Evolutionary conservation across 495 filamentous ascomycete genomes (phyloP).

Genomic region (Daldinia childiae): DNA sequence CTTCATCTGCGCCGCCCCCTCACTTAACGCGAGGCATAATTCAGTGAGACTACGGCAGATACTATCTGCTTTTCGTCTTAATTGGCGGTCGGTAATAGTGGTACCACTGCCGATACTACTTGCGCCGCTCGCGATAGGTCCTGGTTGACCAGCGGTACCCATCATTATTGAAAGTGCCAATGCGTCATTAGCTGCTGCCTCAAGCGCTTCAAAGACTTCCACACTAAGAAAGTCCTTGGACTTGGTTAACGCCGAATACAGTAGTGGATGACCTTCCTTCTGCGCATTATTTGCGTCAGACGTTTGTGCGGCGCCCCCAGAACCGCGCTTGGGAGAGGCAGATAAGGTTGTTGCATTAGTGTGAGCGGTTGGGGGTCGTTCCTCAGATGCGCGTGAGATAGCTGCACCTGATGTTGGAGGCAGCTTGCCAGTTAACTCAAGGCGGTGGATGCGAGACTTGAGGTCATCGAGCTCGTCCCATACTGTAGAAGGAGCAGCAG

Average conservation of each 20-base stretch:
- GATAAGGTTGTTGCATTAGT: slow-evolving; percentile 95
- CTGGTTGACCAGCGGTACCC: slow-evolving; percentile 67
- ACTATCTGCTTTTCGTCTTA: slow-evolving; percentile 89
- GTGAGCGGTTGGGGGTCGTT: slow-evolving; percentile 87
- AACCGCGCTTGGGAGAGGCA: slow-evolving; percentile 77
- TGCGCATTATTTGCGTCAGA: slow-evolving; percentile 46
- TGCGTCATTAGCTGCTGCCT: slow-evolving; percentile 84
- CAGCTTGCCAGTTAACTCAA: slow-evolving; percentile 90
- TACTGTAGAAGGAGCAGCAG: slow-evolving; percentile 87
- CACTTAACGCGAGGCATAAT: slow-evolving; percentile 84
- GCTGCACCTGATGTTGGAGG: slow-evolving; percentile 82
- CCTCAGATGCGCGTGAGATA: slow-evolving; percentile 76
- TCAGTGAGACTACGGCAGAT: slow-evolving; percentile 94
- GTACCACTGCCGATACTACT: slow-evolving; percentile 70
- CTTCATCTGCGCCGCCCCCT: slow-evolving; percentile 55
- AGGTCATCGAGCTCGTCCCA: slow-evolving; percentile 98
- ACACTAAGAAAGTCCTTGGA: slow-evolving; percentile 70
- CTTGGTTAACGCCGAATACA: slow-evolving; percentile 83
- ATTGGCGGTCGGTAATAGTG: slow-evolving; percentile 77
- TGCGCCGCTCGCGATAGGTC: slow-evolving; percentile 66
- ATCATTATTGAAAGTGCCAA: slow-evolving; percentile 77
- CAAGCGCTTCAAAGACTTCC: slow-evolving; percentile 82
- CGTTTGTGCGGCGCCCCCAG: slow-evolving; percentile 56
- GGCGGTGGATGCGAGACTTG: slow-evolving; percentile 88
- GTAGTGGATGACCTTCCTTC: slow-evolving; percentile 73